Percentiles rank a stretch among this genome's conserved stretches.
Conservation (phyloP, 2,329 filamentous ascomycete species). For the Didymella sp. region DNA sequence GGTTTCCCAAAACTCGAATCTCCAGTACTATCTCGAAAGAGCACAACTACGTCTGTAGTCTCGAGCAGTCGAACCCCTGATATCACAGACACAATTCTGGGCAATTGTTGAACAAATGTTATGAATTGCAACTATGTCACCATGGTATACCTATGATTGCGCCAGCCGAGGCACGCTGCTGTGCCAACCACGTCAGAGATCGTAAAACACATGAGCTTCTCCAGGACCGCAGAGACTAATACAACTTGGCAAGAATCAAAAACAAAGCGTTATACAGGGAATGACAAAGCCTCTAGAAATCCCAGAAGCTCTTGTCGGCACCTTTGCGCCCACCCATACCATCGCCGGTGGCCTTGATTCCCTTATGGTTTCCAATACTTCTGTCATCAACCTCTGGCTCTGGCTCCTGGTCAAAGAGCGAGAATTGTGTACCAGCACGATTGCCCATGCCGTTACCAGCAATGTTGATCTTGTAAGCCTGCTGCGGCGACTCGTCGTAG, state of each 20-base stretch:
- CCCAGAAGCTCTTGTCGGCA: slow-evolving; percentile 40
- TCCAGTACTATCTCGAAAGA: not conserved
- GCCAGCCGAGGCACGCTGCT: slow-evolving; percentile 11
- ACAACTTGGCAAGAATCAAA: not conserved
- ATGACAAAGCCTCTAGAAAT: slow-evolving; percentile 29
- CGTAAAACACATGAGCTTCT: slow-evolving; percentile 2
- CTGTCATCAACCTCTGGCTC: slow-evolving; percentile 35
- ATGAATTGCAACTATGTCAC: slow-evolving; percentile 13
- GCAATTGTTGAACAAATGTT: not conserved
- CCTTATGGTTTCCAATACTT: slow-evolving; percentile 18
- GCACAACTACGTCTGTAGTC: not conserved
- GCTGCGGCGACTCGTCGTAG: slow-evolving; percentile 39
- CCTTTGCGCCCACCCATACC: slow-evolving; percentile 52
- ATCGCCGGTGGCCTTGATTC: slow-evolving; percentile 45
- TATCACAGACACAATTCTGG: not conserved
- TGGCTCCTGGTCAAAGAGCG: slow-evolving; percentile 41
- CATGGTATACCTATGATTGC: slow-evolving; percentile 17
- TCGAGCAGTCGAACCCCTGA: not conserved
- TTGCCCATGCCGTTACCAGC: slow-evolving; percentile 52
- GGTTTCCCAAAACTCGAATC: not conserved
- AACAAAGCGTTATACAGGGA: slow-evolving; percentile 2
- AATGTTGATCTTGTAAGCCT: slow-evolving; percentile 45
- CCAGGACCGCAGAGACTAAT: not conserved
- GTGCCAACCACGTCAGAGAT: slow-evolving; percentile 2
- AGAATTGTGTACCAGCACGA: slow-evolving; percentile 49